Evolutionary conservation across 2,329 filamentous ascomycete species (phyloP), one percentile per base, ranked within the genome.

Genomic region (Epichloe glyceriae): DNA sequence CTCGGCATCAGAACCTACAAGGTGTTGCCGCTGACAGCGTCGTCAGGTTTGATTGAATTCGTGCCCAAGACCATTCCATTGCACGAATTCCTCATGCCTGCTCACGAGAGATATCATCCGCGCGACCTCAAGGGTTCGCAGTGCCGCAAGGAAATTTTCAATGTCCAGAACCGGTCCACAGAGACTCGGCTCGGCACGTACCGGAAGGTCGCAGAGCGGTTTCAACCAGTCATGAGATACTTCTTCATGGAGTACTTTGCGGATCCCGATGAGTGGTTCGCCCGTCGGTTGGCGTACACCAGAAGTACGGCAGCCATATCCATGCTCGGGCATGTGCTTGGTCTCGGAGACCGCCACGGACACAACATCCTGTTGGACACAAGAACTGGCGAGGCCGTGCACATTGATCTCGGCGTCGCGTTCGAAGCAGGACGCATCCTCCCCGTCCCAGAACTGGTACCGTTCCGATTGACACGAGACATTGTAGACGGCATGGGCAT

Each of bases 401-500:
- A 98, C 65, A 98, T 98, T 58, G 93, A 98, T 64, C 76, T 99
- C 0, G 93, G 94, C 44, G 88, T 99, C 3, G 91, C 91, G 0
- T 99, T 99, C 63, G 94, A 99, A 68, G 88, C 91, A 61, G 93
- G 94, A 1, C 85, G 93, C 17, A 83, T 99, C n/a, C 72, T 99
- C 0, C 91, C 91, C 0, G 86, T 98, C 1, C 94, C 93, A 0
- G 94, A 98, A 70, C 80, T 95, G 3, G 93, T 98, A 0, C 94
- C 93, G 0, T 99, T 99, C 73, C 82, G 93, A 0, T 72, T 98
- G 49, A 97, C 93, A 10, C 79, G 93, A 50, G 93, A 99, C 61
- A 83, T 98, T 50, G 87, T 97, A 5, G 94, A 98, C 62, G 94
- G 88, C 26, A 96, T 99, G 87, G 93, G 93, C 30, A 85, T 95